Conservation (phyloP, 129 eudicot species). For the Tagetes patula region DNA sequence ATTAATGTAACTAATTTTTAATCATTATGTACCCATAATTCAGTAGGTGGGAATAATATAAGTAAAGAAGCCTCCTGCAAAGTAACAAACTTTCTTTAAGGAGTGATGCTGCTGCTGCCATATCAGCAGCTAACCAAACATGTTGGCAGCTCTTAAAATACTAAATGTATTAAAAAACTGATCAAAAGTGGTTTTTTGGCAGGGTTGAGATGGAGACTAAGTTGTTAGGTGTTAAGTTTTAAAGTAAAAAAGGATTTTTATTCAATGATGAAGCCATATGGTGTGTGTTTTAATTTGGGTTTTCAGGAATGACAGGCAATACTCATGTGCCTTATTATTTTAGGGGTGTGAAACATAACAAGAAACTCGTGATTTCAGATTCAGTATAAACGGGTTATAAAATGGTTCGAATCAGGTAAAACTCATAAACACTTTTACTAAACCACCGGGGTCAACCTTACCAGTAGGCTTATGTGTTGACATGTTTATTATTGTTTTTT, state of each 20-base stretch:
- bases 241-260: slow-evolving; percentile 19
- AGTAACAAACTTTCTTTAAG: slow-evolving; percentile 23
- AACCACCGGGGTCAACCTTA: too few relatives aligned
- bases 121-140: slow-evolving; percentile 44
- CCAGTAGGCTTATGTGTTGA: too few relatives aligned
- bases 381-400: too few relatives aligned
- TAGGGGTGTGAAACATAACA: too few relatives aligned
- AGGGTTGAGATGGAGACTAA: slow-evolving; percentile 20
- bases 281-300: slow-evolving; percentile 23
- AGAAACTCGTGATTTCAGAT: too few relatives aligned
- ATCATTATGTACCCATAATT: slow-evolving; percentile 47
- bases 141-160: slow-evolving; percentile 20
- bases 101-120: slow-evolving; percentile 32
- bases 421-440: too few relatives aligned
- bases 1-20: slow-evolving; percentile 37
- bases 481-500: too few relatives aligned
- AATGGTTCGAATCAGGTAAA: too few relatives aligned
- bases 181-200: slow-evolving; percentile 29
- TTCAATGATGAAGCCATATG: slow-evolving; percentile 55
- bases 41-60: slow-evolving; percentile 25
- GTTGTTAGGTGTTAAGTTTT: slow-evolving; percentile 18
- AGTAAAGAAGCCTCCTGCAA: slow-evolving; percentile 28
- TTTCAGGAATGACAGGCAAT: slow-evolving; percentile 22
- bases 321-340: slow-evolving; percentile 31
- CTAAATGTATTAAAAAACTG: slow-evolving; percentile 10